Conservation (phyloP, 306 rosid genomes). For the Dalbergia cultrata region DNA sequence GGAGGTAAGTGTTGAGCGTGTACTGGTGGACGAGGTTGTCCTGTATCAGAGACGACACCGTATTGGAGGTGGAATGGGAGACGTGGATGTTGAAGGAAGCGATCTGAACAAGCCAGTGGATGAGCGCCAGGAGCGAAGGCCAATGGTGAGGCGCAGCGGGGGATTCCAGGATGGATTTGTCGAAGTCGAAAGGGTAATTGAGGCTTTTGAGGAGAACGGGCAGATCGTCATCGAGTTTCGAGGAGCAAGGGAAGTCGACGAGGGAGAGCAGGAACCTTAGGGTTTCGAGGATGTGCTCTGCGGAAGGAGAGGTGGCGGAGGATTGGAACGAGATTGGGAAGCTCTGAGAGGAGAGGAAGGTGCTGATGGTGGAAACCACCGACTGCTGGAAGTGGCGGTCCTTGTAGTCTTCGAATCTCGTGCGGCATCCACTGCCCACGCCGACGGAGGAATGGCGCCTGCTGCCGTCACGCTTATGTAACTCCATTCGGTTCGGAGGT, state of each 20-base stretch:
- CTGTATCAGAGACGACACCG: slow-evolving; percentile 36
- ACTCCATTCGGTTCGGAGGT: neutral
- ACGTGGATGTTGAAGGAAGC: slow-evolving; percentile 53
- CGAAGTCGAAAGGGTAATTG: slow-evolving; percentile 73
- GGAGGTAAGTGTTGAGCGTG: slow-evolving; percentile 58
- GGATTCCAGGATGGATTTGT: slow-evolving; percentile 72
- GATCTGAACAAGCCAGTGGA: slow-evolving; percentile 91
- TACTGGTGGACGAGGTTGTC: slow-evolving; percentile 55
- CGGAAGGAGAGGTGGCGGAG: slow-evolving; percentile 69
- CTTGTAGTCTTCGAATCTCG: slow-evolving; percentile 76
- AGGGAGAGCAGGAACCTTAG: slow-evolving; percentile 64
- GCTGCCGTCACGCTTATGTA: slow-evolving; percentile 58
- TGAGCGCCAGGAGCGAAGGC: slow-evolving; percentile 79
- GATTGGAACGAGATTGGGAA: slow-evolving; percentile 61
- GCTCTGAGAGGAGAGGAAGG: slow-evolving; percentile 65
- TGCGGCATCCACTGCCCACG: slow-evolving; percentile 58
- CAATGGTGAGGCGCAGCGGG: slow-evolving; percentile 94
- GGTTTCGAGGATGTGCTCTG: slow-evolving; percentile 73
- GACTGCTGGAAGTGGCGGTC: slow-evolving; percentile 71
- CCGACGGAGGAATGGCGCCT: slow-evolving; percentile 76
- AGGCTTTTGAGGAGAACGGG: slow-evolving; percentile 63
- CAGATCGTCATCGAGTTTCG: slow-evolving; percentile 83
- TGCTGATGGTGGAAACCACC: slow-evolving; percentile 64
- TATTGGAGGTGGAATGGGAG: slow-evolving; percentile 29
- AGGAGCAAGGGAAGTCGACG: slow-evolving; percentile 51